These are phyloP conservation scores for Vitellaria paradoxa DNA, from an alignment of 179 eudicot species.

Conservation along the genomic window DNA sequence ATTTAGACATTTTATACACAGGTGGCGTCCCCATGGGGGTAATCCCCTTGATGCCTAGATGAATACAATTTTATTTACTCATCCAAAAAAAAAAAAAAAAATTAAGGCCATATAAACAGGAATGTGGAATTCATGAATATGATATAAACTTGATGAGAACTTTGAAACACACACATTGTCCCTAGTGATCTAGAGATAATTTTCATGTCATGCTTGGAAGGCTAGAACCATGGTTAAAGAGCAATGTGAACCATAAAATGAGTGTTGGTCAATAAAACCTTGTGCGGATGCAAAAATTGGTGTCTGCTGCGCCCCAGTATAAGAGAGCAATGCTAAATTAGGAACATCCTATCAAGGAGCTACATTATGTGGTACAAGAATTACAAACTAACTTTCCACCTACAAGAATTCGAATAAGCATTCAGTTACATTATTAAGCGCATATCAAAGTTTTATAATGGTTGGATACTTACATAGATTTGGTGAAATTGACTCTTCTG, in stretches of 20 bases:
- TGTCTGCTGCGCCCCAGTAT: background rate
- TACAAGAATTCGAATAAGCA: background rate
- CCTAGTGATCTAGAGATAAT: background rate
- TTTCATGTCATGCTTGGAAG: background rate
- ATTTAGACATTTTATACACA: too few species aligned
- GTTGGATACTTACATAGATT: constrained; percentile 60
- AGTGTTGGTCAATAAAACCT: background rate
- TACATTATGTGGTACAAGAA: background rate
- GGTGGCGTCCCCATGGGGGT: too few species aligned
- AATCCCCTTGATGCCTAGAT: too few species aligned
- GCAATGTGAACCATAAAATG: background rate
- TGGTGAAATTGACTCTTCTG: constrained; percentile 59
- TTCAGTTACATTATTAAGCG: background rate
- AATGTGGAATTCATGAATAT: background rate
- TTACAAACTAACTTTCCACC: constrained; percentile 5
- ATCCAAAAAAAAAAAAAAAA: too few species aligned
- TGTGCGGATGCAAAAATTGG: background rate
- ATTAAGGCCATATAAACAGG: background rate
- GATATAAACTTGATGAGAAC: background rate
- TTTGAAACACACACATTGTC: background rate
- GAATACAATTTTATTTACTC: too few species aligned
- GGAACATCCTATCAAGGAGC: background rate
- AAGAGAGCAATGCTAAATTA: background rate
- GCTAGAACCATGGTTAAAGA: background rate
- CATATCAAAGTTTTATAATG: background rate